Evolutionary conservation across 768 basidiomycete species (phyloP), one percentile per base, ranked within the genome.

Genomic region (Cubamyces lactineus): DNA sequence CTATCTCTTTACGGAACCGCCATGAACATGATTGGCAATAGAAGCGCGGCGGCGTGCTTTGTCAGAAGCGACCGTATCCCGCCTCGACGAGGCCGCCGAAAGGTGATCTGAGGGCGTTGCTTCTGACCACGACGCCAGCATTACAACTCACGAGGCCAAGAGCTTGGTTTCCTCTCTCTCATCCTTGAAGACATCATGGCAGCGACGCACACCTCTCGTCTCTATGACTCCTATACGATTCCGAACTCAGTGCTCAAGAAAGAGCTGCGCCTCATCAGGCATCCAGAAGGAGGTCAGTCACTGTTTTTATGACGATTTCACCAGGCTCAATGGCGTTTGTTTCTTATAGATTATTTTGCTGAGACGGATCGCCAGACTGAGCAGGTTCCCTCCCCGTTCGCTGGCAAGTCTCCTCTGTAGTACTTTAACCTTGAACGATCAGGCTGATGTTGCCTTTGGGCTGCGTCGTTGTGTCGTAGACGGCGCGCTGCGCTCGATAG

Each of bases 291-390:
- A 60, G 72, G 73, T 72, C 21, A n/a, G 69, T 62, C 1, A 17
- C 5, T 12, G 26, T 16, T 21, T 12, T 54, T 2, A 9, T 30
- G 8, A 8, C 28, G 28, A 30, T 30, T 39, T 23, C 26, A 21
- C 64, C 34, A 15, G 49, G 5, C 28, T 6, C 12, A 26, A 39
- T 6, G 15, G n/a, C 16, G 5, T 26, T 24, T 1, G 15, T 30
- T 8, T 15, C 19, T 53, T 53, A 56, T 57, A 71, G 77, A 77
- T 0, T 78, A 74, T 53, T 79, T 70, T 60, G 71, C 59, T 0
- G 74, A 79, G 64, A 80, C 78, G 17, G 75, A 75, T 42, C 62
- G 72, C 13, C 70, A 74, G 62, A 41, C 50, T 0, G 69, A 72
- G 9, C 41, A 64, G 30, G 62, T 76, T 15, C 70, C 73, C 2